Base-by-base conservation (phyloP, 2,329 filamentous ascomycete genomes). In the Neofusicoccum sp. region DNA sequence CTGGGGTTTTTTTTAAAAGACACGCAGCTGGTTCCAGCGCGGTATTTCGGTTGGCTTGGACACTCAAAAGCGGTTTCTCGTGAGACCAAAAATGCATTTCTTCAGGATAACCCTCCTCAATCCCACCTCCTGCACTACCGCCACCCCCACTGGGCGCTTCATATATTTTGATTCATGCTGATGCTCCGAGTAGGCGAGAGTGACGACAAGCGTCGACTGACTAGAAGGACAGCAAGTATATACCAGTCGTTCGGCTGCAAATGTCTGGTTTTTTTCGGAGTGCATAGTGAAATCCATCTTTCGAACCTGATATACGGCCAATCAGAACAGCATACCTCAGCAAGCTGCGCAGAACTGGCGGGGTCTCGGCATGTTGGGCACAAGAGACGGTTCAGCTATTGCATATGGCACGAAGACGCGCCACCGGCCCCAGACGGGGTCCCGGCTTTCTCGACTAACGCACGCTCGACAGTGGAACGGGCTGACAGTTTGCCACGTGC, bases 41-140 rank as follows among this genome's bases (percentile, higher is more conserved):
- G n/a, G 28, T 58, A 58, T 58, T 58, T 58, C 54, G 54, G 54
- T 58, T 58, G 54, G 54, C 48, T 45, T 58, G 54, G 54, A 58
- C 54, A 58, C 37, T 33, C 43, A 44, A 50, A 28, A 28, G 54
- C 11, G 54, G 54, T 45, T 43, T 58, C 54, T 58, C 16, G 29
- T 31, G 39, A 43, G 54, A 45, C 54, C 54, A 58, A 36, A 33
- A 45, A 58, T 58, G 54, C 54, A 58, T 58, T 22, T 58, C n/a
- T 56, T 58, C 54, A 45, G 31, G 54, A 36, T 31, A 11, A 56
- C 41, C 14, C 22, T 22, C 22, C 22, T 22, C 22, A 2, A 2
- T 22, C 22, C 22, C 22, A 2, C 22, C 22, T 22, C 22, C 22
- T 22, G 22, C 22, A 22, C 22, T 22, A 22, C 22, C 22, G 22